Conservation (phyloP, 2,329 filamentous ascomycete genomes). For the Apiospora malaysiana region DNA sequence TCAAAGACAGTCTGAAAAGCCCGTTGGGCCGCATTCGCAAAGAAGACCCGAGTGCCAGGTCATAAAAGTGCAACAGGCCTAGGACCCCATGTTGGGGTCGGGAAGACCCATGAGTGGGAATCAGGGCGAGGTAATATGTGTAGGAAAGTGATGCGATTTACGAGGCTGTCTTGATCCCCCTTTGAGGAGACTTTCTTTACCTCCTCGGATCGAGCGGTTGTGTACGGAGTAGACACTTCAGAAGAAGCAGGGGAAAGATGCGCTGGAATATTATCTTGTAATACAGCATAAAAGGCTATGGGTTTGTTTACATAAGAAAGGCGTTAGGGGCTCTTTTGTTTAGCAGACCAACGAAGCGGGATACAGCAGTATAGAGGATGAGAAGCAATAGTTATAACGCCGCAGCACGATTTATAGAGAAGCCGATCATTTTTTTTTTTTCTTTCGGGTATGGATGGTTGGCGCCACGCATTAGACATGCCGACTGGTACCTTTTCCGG, state of each 20-base stretch:
- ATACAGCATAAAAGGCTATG: conserved; percentile 13
- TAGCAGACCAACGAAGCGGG: conserved; percentile 14
- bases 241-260: background rate
- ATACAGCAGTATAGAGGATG: conserved; percentile 20
- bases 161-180: background rate
- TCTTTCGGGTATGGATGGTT: background rate
- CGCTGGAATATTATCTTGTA: conserved; percentile 10
- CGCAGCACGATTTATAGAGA: background rate
- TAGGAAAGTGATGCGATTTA: background rate
- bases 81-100: too few species aligned
- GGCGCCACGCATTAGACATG: background rate
- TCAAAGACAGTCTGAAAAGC: background rate
- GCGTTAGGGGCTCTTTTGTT: conserved; percentile 3
- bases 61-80: background rate
- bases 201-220: background rate
- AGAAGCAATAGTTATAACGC: conserved; percentile 17
- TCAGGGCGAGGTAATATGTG: background rate
- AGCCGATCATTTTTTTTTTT: background rate
- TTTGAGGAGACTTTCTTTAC: background rate
- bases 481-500: too few species aligned
- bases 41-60: background rate
- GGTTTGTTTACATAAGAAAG: conserved; percentile 9
- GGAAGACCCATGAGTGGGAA: background rate
- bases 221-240: background rate
- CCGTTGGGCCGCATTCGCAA: background rate